Conservation (phyloP, 306 rosid genomes). For the Alnus rubra region DNA sequence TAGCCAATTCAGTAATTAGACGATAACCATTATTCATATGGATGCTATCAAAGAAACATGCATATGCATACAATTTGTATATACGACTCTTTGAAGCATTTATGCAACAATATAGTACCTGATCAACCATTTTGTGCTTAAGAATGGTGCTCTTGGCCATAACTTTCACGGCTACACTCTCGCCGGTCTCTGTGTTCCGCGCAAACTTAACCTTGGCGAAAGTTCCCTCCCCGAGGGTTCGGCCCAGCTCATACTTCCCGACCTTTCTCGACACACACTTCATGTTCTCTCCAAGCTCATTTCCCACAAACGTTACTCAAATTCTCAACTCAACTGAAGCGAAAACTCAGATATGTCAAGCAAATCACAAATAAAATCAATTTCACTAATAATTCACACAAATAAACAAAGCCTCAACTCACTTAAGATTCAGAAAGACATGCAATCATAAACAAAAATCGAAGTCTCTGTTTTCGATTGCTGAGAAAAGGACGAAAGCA, state of each 20-base stretch:
- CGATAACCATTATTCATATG: neutral
- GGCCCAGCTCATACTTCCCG: constrained; percentile 89
- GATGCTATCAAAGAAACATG: neutral
- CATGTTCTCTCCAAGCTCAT: constrained; percentile 46
- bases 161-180: constrained; percentile 78
- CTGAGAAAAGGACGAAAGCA: neutral
- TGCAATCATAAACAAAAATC: neutral
- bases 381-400: neutral
- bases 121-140: constrained; percentile 84
- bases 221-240: constrained; percentile 87
- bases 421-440: neutral
- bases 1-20: neutral
- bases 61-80: neutral
- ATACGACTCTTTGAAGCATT: neutral
- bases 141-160: constrained; percentile 84
- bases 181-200: constrained; percentile 61
- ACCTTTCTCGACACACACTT: constrained; percentile 57
- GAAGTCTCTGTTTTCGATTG: neutral
- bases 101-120: constrained; percentile 49
- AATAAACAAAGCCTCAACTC: neutral
- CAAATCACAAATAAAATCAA: constrained; percentile 12
- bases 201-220: constrained; percentile 96
- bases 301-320: constrained; percentile 10
- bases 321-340: neutral
- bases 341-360: neutral